Base-by-base conservation (phyloP, 441 rosid species). In the Viola pubescens region DNA sequence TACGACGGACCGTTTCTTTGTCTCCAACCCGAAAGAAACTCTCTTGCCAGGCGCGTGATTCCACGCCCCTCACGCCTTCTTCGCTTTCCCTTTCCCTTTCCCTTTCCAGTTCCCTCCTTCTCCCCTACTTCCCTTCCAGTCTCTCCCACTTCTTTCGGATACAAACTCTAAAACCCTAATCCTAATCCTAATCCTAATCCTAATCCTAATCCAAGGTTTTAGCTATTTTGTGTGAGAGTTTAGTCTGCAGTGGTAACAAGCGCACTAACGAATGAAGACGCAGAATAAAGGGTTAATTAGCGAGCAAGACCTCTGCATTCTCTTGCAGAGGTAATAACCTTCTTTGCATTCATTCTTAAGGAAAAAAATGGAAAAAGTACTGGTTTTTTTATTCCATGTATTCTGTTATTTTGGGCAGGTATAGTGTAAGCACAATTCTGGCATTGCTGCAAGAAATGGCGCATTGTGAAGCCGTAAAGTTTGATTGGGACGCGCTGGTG, bases 401-500 rank as follows among this genome's bases (percentile, higher is more conserved):
- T 50, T 3, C 10, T 10, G 5, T 49, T 55, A 40, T 38, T 41
- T 9, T 53, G 56, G 64, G 44, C 40, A 88, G 91, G 75, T 84
- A 86, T 67, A 62, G 84, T 0, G 81, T 82, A 1, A 69, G 60
- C 19, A 78, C 82, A 41, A 66, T 84, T 59, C 69, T 88, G 68
- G 71, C 83, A 26, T 63, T 91, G 78, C 68, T 88, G 13, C 89
- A 80, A 47, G 98, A 91, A 65, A 86, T 88, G 66, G 81, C 85
- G 2, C 87, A 79, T 51, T 75, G 56, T 53, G 79, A 80, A 48
- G 85, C 67, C n/a, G 70, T 54, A 47, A 85, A 83, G 73, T 70
- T 88, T 50, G 85, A 88, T 70, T 91, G 98, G 98, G 71, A 83
- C 60, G 84, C 81, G 54, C 58, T 91, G 65, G 89, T 77, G 63